Conservation (phyloP, 345 rosid genomes). For the Boechera retrofracta region DNA sequence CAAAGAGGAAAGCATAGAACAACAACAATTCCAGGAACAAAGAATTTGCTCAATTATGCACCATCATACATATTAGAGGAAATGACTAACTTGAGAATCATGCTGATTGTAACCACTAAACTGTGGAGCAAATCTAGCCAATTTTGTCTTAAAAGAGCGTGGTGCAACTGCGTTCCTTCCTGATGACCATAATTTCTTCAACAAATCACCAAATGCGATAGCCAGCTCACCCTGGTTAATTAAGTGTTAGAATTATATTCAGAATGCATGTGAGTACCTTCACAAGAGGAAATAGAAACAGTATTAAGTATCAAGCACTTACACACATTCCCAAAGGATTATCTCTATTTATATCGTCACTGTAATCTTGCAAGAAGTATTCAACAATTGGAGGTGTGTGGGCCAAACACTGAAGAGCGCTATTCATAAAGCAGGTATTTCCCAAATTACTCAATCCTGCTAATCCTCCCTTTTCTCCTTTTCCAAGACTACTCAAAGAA, state of each 20-base stretch:
- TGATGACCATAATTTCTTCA: slow-evolving; percentile 89
- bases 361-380: slow-evolving; percentile 86
- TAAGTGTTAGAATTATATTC: slow-evolving; percentile 20
- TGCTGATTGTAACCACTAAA: slow-evolving; percentile 99
- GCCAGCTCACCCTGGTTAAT: slow-evolving; percentile 94
- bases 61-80: not conserved
- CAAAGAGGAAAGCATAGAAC: slow-evolving; percentile 8
- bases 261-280: slow-evolving; percentile 15
- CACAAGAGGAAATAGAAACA: slow-evolving; percentile 28
- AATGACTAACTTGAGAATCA: slow-evolving; percentile 88
- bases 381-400: slow-evolving; percentile 90
- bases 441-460: slow-evolving; percentile 96
- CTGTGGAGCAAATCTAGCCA: slow-evolving; percentile 96
- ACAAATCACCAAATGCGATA: slow-evolving; percentile 86
- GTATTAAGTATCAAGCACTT: slow-evolving; percentile 44
- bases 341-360: slow-evolving; percentile 72
- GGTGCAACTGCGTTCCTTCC: slow-evolving; percentile 81
- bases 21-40: not conserved
- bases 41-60: slow-evolving; percentile 18
- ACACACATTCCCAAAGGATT: slow-evolving; percentile 98
- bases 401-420: slow-evolving; percentile 92
- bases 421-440: slow-evolving; percentile 98
- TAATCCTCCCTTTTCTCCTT: slow-evolving; percentile 79
- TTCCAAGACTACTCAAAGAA: slow-evolving; percentile 48
- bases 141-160: slow-evolving; percentile 85